A percentile compares a stretch with the other conserved stretches of the same genome.
phyloP scores from a whole-genome alignment of 73 alveolate species.

The Effrenium voratum region DNA sequence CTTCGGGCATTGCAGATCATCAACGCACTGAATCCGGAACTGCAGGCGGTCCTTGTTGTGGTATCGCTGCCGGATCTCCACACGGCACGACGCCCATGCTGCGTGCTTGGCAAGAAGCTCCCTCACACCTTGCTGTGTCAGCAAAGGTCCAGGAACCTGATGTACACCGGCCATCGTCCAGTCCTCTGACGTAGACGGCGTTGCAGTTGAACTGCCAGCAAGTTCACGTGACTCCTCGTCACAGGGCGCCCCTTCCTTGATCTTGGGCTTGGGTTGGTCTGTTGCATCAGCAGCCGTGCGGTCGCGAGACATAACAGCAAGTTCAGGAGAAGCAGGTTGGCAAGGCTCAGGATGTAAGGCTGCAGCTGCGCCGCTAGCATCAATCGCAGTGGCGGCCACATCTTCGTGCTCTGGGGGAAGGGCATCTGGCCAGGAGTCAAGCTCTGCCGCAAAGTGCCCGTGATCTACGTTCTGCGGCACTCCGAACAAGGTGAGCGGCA shows the following conservation, averaged over 20 bases:
- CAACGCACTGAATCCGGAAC: not conserved
- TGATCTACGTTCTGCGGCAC: not conserved
- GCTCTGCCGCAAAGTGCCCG: not conserved
- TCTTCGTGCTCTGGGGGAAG: not conserved
- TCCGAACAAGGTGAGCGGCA: slow-evolving; percentile 2
- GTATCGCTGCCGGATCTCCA: not conserved
- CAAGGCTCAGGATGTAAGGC: too few species aligned
- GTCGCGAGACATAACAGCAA: slow-evolving; percentile 1
- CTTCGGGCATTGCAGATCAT: not conserved
- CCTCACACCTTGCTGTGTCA: not conserved
- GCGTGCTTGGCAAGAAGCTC: not conserved
- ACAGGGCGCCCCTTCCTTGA: too few species aligned
- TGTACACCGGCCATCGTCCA: not conserved
- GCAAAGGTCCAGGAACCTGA: not conserved
- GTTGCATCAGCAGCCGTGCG: not conserved
- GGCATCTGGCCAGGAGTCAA: not conserved
- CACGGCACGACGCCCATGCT: not conserved
- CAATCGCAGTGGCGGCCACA: not conserved
- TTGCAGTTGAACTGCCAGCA: not conserved
- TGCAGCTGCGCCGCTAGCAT: not conserved
- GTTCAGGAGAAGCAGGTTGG: too few species aligned
- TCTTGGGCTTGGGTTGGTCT: too few species aligned
- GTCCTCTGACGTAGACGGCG: not conserved
- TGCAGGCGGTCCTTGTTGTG: not conserved
- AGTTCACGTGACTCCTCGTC: not conserved